Evolutionary conservation across 129 eudicot genomes (phyloP).

Genomic region (Sambucus nigra): DNA sequence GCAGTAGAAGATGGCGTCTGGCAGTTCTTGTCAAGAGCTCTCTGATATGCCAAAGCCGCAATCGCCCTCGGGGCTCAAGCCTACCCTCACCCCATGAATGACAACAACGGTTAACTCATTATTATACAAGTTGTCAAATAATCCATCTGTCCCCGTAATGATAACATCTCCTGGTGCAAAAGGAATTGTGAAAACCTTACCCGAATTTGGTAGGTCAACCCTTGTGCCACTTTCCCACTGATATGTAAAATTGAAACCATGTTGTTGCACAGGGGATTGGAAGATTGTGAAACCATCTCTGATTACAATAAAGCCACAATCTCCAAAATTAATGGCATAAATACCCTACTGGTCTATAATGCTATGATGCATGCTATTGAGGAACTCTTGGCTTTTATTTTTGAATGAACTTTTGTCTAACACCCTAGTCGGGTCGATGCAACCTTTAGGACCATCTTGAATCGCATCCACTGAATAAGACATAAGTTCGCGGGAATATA

Average conservation of each 20-base stretch:
- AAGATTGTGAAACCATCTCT: constrained; percentile 70
- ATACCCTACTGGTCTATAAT: constrained; percentile 55
- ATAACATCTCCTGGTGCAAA: constrained; percentile 75
- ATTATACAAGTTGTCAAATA: constrained; percentile 67
- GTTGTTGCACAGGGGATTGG: constrained; percentile 79
- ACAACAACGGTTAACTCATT: constrained; percentile 57
- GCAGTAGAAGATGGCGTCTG: constrained; percentile 78
- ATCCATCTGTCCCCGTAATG: constrained; percentile 87
- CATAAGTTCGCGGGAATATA: constrained; percentile 82
- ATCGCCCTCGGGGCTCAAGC: constrained; percentile 42
- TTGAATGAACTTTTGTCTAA: constrained; percentile 61
- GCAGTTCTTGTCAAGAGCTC: constrained; percentile 51
- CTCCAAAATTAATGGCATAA: constrained; percentile 89
- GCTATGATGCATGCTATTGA: constrained; percentile 87
- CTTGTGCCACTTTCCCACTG: constrained; percentile 47
- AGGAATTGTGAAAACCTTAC: constrained; percentile 70
- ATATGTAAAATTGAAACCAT: constrained; percentile 83
- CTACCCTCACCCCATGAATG: constrained; percentile 45
- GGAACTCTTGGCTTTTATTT: constrained; percentile 63
- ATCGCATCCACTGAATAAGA: constrained; percentile 64
- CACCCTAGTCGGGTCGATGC: constrained; percentile 62
- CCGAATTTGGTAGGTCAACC: constrained; percentile 85
- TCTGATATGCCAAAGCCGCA: constrained; percentile 59
- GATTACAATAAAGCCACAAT: constrained; percentile 77
- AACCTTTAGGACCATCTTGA: constrained; percentile 37